Evolutionary conservation across 371 early-diverging fungal species (phyloP).

Genomic region (Sporodiniella umbellata): DNA sequence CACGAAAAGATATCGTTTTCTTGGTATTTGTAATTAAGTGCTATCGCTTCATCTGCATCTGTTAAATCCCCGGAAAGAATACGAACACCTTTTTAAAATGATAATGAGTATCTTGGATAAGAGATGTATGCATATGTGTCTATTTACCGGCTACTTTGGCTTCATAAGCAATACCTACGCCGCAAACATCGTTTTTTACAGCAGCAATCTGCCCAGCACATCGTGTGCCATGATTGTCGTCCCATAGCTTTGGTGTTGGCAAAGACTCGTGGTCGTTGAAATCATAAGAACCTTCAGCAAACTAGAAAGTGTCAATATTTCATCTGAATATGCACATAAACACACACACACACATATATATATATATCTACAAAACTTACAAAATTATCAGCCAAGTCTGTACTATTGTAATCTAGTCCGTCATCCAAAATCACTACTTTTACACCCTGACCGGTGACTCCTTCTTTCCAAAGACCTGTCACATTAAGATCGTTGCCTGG

Average conservation of each 20-base stretch:
- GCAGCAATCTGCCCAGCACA: constrained; percentile 98
- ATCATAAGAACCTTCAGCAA: constrained; percentile 86
- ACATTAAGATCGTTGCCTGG: constrained; percentile 89
- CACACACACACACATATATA: background rate
- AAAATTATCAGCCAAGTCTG: constrained; percentile 87
- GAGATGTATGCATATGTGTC: background rate
- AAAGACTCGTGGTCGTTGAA: constrained; percentile 79
- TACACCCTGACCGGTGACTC: constrained; percentile 83
- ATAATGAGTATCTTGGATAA: background rate
- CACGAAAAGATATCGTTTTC: constrained; percentile 92
- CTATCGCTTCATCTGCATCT: constrained; percentile 87
- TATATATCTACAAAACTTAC: constrained; percentile 33
- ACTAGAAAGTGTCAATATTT: constrained; percentile 36
- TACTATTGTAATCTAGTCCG: constrained; percentile 83
- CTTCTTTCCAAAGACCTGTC: constrained; percentile 88
- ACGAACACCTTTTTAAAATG: constrained; percentile 63
- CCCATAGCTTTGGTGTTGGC: constrained; percentile 73
- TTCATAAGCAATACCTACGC: constrained; percentile 93
- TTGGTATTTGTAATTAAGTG: constrained; percentile 84
- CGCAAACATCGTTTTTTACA: constrained; percentile 83
- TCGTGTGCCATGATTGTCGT: constrained; percentile 94
- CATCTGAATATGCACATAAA: background rate
- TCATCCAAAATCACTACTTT: constrained; percentile 93
- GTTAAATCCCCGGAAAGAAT: constrained; percentile 87
- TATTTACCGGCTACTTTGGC: constrained; percentile 79